Conservation (phyloP, 2,329 filamentous ascomycete genomes). For the Pseudogymnoascus destructans region DNA sequence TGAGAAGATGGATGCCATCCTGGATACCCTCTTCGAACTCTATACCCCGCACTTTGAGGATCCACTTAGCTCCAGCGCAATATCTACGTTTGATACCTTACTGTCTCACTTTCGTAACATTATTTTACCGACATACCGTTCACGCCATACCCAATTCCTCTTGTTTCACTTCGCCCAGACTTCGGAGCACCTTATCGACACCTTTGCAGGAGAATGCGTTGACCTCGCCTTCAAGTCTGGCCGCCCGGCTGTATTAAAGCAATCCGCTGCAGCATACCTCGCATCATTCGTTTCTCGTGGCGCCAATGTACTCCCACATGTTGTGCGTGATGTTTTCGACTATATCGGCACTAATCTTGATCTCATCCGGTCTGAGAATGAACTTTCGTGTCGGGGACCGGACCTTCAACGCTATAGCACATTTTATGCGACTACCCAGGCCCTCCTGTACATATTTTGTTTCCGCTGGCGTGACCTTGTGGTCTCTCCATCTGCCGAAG, state of each 20-base stretch:
- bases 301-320: conserved; percentile 60
- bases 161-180: conserved; percentile 90
- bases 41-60: conserved; percentile 62
- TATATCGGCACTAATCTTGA: conserved; percentile 69
- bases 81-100: conserved; percentile 64
- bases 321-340: conserved; percentile 72
- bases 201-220: conserved; percentile 68
- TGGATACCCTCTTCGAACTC: conserved; percentile 76
- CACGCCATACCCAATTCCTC: conserved; percentile 87
- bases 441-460: conserved; percentile 68
- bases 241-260: conserved; percentile 59
- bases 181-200: conserved; percentile 63
- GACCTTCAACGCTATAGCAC: conserved; percentile 56
- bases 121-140: conserved; percentile 82
- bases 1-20: conserved; percentile 78
- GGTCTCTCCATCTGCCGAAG: conserved; percentile 43
- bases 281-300: conserved; percentile 90
- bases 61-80: conserved; percentile 54
- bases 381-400: conserved; percentile 64
- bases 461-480: conserved; percentile 94
- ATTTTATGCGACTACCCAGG: conserved; percentile 60
- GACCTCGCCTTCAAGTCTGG: conserved; percentile 51
- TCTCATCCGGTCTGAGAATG: conserved; percentile 57
- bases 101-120: conserved; percentile 76
- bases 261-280: conserved; percentile 82